Base-by-base conservation (phyloP, 805 yeast genomes). In the Phaffomyces antillensis region DNA sequence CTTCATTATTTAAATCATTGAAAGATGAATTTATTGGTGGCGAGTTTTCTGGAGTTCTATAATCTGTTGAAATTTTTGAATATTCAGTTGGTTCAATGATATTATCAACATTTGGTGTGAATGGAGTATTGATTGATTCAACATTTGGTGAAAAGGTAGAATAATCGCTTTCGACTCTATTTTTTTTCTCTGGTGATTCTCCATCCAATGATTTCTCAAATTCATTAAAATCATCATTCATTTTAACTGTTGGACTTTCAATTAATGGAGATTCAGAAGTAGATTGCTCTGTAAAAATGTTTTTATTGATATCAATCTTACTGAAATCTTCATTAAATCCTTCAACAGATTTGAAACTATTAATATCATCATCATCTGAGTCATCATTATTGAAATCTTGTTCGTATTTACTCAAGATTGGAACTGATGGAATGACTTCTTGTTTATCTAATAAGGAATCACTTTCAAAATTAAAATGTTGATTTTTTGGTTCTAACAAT, bases 401-500 rank as follows among this genome's bases (percentile, higher is more conserved):
- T n/a, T 33, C 31, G 12, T 23, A 35, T 6, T 24, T 28, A 12
- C 30, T 40, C 23, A 20, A 32, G 20, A 7, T 16, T 32, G 10
- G 12, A n/a, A 16, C 16, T 32, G 17, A 16, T 32, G 20, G 9
- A 32, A n/a, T 32, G 17, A 18, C 34, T 12, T 38, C 34, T 9
- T 24, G 20, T 26, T 28, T 30, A 31, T 37, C 9, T 6, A 8
- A 16, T 9, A n/a, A 28, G 13, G 13, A 4, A 11, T 28, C 30
- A 12, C 26, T 38, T 39, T 42, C 48, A 35, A 48, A 42, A 30
- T 48, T 40, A 34, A 48, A 45, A 37, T 38, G 49, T 39, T 47
- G 48, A 24, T 44, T 44, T 34, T 44, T 41, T 36, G 50, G 50
- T 5, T 28, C 41, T 33, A 47, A 36, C 4, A 53, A 49, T 10